Base-by-base conservation (phyloP, 768 basidiomycete species). In the Cyathus striatus region DNA sequence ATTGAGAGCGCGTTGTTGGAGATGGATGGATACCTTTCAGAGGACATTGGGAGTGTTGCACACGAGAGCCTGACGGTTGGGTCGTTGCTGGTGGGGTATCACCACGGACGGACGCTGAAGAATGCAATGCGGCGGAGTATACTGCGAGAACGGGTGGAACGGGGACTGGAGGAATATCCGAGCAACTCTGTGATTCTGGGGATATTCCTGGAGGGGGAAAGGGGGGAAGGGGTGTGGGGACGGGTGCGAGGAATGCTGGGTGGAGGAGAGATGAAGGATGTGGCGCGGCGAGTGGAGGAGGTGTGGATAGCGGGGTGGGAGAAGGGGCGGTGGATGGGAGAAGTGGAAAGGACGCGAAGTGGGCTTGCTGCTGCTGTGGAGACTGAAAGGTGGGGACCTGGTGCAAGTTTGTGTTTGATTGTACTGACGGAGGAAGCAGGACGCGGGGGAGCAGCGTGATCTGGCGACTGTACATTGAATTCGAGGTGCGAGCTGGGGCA, bases 221-320 rank as follows among this genome's bases (percentile, higher is more conserved):
- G 76, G 49, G 84, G 88, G 1, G 79, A 86, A 53, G 83, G 83
- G 0, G 70, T 86, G 18, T 90, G 89, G 88, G 88, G 87, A 5
- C 70, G 77, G 20, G 77, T 90, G 23, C 64, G 83, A 45, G 59
- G 64, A 13, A 68, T 78, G 40, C 51, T 86, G 24, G 78, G 81
- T 1, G 78, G 78, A 41, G 61, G 55, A 6, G 63, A 59, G 42
- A 66, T 72, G 44, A 88, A 85, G 58, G 72, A 70, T 43, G 65
- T 90, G 12, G 60, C 70, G 30, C 66, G 85, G 54, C 65, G 83
- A 43, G 62, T 76, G 3, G 70, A 76, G 48, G 86, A 91, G 51
- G 76, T 88, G 1, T 91, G 89, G 88, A 66, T 87, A 2, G 78
- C 80, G 7, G 74, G 82, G n/a, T 89, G 86, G 87, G 83, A 87